phyloP scores from a whole-genome alignment of 192 early-diverging fungal genomes.

The Entomortierella parvispora region DNA sequence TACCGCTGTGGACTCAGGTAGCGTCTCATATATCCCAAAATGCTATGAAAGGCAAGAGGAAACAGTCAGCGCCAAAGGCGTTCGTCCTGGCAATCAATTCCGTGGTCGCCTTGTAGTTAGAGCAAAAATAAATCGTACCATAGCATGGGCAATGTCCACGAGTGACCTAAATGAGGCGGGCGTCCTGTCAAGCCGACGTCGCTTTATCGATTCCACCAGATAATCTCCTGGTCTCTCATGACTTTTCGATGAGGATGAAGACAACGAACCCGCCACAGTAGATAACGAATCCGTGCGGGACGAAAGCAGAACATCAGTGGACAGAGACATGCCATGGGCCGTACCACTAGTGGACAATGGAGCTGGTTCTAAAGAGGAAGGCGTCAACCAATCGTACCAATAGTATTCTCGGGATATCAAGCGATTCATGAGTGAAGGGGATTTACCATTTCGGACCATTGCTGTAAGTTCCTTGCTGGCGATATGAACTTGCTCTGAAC shows the following conservation, averaged over 20 bases:
- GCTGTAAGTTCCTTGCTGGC: conserved; percentile 17
- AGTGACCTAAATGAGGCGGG: conserved; percentile 10
- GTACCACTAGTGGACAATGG: background rate
- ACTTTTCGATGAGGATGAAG: conserved; percentile 9
- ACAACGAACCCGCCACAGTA: too few species aligned
- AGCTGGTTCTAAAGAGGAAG: background rate
- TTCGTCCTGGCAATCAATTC: background rate
- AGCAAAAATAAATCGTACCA: background rate
- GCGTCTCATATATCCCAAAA: background rate
- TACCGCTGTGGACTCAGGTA: conserved; percentile 10
- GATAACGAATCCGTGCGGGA: background rate
- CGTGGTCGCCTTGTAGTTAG: background rate
- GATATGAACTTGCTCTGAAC: conserved; percentile 27
- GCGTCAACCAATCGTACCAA: background rate
- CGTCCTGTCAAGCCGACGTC: background rate
- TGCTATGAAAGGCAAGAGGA: background rate
- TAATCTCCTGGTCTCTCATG: conserved; percentile 1
- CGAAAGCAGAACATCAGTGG: background rate
- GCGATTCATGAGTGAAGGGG: background rate
- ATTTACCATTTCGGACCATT: conserved; percentile 10
- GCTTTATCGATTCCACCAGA: conserved; percentile 2
- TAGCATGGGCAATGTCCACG: conserved; percentile 8
- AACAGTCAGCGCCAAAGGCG: background rate
- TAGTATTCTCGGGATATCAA: background rate
- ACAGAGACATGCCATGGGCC: conserved; percentile 2